These are phyloP conservation scores for Ceratocystis huliohia DNA, from an alignment of 2,329 filamentous ascomycete genomes.

Conservation along the genomic window DNA sequence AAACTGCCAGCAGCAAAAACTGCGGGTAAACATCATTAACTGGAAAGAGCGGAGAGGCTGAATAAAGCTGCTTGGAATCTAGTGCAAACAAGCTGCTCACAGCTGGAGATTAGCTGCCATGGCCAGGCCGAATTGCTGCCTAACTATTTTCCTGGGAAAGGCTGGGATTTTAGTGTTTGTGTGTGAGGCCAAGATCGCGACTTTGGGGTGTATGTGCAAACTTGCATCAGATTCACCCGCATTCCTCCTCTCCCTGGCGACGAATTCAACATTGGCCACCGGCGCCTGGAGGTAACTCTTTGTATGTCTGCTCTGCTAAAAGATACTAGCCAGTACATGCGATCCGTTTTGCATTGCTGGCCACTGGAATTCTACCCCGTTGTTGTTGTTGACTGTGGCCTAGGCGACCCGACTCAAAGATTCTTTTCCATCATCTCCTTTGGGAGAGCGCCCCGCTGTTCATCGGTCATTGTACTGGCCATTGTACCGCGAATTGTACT, in stretches of 20 bases:
- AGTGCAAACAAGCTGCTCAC: neutral
- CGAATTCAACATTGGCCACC: neutral
- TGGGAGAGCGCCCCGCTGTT: conserved; percentile 5
- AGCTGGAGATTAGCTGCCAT: neutral
- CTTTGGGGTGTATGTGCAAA: conserved; percentile 1
- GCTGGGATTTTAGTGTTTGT: neutral
- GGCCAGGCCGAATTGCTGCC: neutral
- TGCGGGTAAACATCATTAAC: neutral
- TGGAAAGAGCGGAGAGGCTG: neutral
- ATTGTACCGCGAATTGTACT: neutral
- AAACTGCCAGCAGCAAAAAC: neutral
- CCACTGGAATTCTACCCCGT: conserved; percentile 12
- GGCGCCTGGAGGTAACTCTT: neutral
- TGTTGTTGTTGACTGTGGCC: conserved; percentile 9
- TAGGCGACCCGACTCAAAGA: conserved; percentile 9
- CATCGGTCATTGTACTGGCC: neutral
- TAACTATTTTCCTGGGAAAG: neutral
- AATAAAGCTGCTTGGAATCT: neutral
- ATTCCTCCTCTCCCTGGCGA: conserved; percentile 11
- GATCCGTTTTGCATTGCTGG: neutral
- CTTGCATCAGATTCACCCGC: neutral
- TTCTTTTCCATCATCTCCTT: conserved; percentile 1
- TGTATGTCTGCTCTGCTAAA: neutral
- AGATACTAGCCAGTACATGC: neutral
- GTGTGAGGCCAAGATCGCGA: conserved; percentile 2